Evolutionary conservation across 148 eudicot species (phyloP), one percentile per base, ranked within the genome.

Genomic region (Nepenthes gracilis): DNA sequence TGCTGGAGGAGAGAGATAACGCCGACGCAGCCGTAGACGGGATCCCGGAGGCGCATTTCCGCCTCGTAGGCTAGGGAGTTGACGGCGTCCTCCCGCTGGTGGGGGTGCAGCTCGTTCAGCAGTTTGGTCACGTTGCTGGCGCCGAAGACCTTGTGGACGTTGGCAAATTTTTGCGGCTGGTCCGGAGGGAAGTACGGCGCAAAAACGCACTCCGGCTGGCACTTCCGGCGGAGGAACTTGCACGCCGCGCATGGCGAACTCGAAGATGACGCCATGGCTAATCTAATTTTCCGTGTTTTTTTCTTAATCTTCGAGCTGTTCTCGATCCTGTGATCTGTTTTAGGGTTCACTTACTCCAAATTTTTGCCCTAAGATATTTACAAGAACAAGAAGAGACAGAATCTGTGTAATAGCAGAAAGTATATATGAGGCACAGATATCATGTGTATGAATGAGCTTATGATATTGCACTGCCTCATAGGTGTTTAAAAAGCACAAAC

Each of bases 121-220:
- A 88, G 80, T 67, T 85, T 85, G 8, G 91, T 88, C 0, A 88
- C 96, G 45, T 88, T 85, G 75, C 91, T 83, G 1, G 88, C 91
- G 0, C 96, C 91, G 51, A 88, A 88, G 51, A 88, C 88, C 8
- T 85, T 85, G 78, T 85, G 91, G 1, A 85, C 92, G 67, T 85
- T 88, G 0, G 88, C 88, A 10, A 88, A 88, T 45, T 83, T 88
- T 12, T 88, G 96, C 0, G 96, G 96, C 58, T 80, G 88, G 71
- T 88, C 96, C 0, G 92, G 88, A 1, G 96, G 96, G 62, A 88
- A 88, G 48, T 88, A 88, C 0, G 96, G 88, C 0, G 96, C 96
- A 38, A 88, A 88, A 0, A 88, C 92, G 59, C 96, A 87, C 59
- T 84, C 95, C 5, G 90, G 87, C 59, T 73, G 87, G 67, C 95